Conservation (phyloP, 176 grass and related monocot species). For the Juncus inflexus region DNA sequence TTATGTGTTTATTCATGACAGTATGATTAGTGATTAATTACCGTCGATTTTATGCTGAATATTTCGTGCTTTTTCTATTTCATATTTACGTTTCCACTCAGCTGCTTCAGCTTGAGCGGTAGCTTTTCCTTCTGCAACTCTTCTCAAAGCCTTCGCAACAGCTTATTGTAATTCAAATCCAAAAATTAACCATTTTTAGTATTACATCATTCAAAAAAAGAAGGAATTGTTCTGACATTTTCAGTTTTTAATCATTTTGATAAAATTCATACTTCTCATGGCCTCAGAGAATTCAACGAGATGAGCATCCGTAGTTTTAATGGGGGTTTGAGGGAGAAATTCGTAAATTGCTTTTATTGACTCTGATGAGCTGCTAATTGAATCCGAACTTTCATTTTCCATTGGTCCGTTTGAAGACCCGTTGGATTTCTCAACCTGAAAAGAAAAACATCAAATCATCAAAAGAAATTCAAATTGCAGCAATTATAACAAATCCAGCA, state of each 20-base stretch:
- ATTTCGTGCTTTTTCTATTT: conserved; percentile 56
- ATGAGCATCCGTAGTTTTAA: conserved; percentile 73
- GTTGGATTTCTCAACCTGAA: conserved; percentile 1
- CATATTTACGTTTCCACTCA: conserved; percentile 90
- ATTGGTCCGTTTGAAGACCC: conserved; percentile 4
- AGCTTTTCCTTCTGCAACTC: conserved; percentile 87
- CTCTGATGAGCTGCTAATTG: conserved; percentile 30
- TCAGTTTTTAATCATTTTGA: background rate
- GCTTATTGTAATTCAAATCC: conserved; percentile 43
- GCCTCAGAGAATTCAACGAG: conserved; percentile 86
- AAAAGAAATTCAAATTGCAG: too few species aligned
- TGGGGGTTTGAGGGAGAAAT: conserved; percentile 58
- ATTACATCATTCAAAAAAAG: conserved; percentile 6
- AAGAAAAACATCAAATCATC: too few species aligned
- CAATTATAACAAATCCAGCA: too few species aligned
- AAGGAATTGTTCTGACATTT: conserved; percentile 15
- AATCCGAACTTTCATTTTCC: conserved; percentile 22
- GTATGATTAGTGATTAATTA: conserved; percentile 17
- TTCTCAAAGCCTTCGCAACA: conserved; percentile 78
- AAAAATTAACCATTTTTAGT: conserved; percentile 24
- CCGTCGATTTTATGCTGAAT: conserved; percentile 48
- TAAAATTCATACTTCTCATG: conserved; percentile 61
- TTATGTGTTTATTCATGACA: background rate
- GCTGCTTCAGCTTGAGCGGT: conserved; percentile 73
- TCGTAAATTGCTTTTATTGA: conserved; percentile 49